Conservation (phyloP, 2,329 filamentous ascomycete genomes). For the Sclerotinia nivalis region DNA sequence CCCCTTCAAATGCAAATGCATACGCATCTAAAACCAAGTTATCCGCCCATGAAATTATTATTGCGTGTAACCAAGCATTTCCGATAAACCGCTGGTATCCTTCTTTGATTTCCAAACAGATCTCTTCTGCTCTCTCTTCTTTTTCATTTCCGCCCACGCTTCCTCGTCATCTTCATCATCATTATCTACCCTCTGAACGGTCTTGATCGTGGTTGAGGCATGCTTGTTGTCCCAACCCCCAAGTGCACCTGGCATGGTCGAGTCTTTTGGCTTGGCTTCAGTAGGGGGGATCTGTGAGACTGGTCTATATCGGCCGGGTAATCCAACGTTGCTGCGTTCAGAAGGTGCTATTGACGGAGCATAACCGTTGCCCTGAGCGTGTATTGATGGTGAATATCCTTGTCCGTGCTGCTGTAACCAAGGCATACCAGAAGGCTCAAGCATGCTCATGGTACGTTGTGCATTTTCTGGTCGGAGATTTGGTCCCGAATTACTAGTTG, state of each 20-base stretch:
- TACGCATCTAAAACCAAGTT: slow-evolving; percentile 19
- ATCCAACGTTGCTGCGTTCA: slow-evolving; percentile 89
- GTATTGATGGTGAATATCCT: slow-evolving; percentile 51
- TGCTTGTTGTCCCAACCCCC: slow-evolving; percentile 42
- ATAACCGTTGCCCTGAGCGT: slow-evolving; percentile 60
- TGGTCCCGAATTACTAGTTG: slow-evolving; percentile 21
- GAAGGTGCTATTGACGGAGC: slow-evolving; percentile 91
- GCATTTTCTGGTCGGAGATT: slow-evolving; percentile 31
- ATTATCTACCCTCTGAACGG: slow-evolving; percentile 45
- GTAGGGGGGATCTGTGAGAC: slow-evolving; percentile 65
- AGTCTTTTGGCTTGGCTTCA: slow-evolving; percentile 40
- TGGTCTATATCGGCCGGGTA: slow-evolving; percentile 86
- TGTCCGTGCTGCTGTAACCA: slow-evolving; percentile 50
- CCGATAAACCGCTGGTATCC: slow-evolving; percentile 38
- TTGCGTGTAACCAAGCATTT: slow-evolving; percentile 38
- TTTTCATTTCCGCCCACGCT: slow-evolving; percentile 70
- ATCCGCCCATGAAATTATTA: slow-evolving; percentile 30
- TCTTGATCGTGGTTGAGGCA: slow-evolving; percentile 45
- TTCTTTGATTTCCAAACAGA: slow-evolving; percentile 67
- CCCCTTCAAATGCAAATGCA: slow-evolving; percentile 25
- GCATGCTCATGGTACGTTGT: slow-evolving; percentile 77
- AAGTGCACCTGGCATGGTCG: slow-evolving; percentile 39
- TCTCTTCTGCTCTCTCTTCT: slow-evolving; percentile 67
- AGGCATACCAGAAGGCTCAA: slow-evolving; percentile 61
- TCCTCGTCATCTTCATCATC: slow-evolving; percentile 64